A percentile compares a stretch with the other conserved stretches of the same genome.
These are phyloP conservation scores for Polyplosphaeria fusca DNA, from an alignment of 495 filamentous ascomycete species.

Conservation along the genomic window DNA sequence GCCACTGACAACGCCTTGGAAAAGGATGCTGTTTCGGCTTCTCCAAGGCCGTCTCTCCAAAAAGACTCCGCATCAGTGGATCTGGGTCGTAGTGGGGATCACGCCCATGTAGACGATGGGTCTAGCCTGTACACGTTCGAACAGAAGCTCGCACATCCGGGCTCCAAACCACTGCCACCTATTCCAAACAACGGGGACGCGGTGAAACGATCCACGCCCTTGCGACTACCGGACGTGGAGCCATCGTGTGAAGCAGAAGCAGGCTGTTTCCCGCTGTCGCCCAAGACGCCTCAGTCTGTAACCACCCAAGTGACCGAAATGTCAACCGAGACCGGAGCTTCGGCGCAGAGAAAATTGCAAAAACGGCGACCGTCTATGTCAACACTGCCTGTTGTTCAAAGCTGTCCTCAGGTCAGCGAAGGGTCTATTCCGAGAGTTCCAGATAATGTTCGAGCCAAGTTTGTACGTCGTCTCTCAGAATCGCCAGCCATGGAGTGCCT, in stretches of 20 bases:
- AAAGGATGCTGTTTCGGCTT: constrained; percentile 10
- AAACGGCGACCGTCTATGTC: constrained; percentile 33
- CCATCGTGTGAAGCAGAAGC: background rate
- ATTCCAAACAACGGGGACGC: constrained; percentile 8
- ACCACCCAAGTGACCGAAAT: constrained; percentile 7
- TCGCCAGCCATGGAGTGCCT: constrained; percentile 34
- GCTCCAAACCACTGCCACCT: constrained; percentile 20
- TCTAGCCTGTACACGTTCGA: constrained; percentile 37
- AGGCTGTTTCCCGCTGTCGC: background rate
- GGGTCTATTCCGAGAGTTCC: constrained; percentile 29
- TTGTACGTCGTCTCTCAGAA: constrained; percentile 23
- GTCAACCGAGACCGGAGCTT: constrained; percentile 19
- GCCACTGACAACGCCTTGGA: constrained; percentile 2
- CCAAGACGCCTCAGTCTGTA: constrained; percentile 11
- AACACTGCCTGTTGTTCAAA: constrained; percentile 24
- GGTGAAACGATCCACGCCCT: background rate
- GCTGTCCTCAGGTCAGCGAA: constrained; percentile 13
- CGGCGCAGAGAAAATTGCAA: constrained; percentile 33
- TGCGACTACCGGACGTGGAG: background rate
- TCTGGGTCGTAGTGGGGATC: constrained; percentile 28
- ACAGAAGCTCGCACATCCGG: constrained; percentile 29
- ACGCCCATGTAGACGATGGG: constrained; percentile 27
- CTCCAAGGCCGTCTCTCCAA: background rate
- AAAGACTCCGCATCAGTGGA: constrained; percentile 12
- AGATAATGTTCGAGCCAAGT: constrained; percentile 15